Evolutionary conservation across 768 basidiomycete genomes (phyloP), one percentile per base, ranked within the genome.

Genomic region (Kwoniella sp.): DNA sequence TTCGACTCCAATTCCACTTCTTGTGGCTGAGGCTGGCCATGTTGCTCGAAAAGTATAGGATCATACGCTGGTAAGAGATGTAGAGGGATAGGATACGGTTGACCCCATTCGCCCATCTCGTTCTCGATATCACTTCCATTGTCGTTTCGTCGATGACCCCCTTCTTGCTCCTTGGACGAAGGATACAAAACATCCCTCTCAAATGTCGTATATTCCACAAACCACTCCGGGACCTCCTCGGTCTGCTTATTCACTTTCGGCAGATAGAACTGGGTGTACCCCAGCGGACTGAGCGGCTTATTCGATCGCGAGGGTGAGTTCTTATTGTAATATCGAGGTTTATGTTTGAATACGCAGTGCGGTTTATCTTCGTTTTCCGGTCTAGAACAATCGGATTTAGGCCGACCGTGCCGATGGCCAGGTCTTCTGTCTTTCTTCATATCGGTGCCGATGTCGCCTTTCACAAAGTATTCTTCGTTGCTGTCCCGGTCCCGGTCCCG

Each of bases 151-250:
- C n/a, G n/a, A n/a, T n/a, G n/a, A n/a, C n/a, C n/a, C 17, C 40
- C 40, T 44, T 44, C 17, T 10, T 15, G 40, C 40, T 44, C 17
- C 40, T 44, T 44, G 8, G 40, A 44, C 40, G 40, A 44, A 81
- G 69, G 85, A 81, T 65, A 15, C 58, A 88, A 81, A 49, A 71
- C 72, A 17, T 79, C 75, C 27, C 83, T 70, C 26, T 79, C 77
- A 74, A 85, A 88, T 58, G 90, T 92, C 80, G 88, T 71, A 77
- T 93, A 92, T 78, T 92, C 91, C 68, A 94, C 80, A 80, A 87
- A 83, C 82, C 86, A 91, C 69, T 82, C 80, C 1, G 91, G 90
- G 59, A 81, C 68, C 13, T 82, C 82, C 74, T 85, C 80, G 70
- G 83, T 81, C 13, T 83, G 84, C 30, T 77, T 70, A 55, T 82